Percentiles rank a stretch among this genome's conserved stretches.
Conservation (phyloP, 805 yeast genomes). For the Spathaspora gorwiae region DNA sequence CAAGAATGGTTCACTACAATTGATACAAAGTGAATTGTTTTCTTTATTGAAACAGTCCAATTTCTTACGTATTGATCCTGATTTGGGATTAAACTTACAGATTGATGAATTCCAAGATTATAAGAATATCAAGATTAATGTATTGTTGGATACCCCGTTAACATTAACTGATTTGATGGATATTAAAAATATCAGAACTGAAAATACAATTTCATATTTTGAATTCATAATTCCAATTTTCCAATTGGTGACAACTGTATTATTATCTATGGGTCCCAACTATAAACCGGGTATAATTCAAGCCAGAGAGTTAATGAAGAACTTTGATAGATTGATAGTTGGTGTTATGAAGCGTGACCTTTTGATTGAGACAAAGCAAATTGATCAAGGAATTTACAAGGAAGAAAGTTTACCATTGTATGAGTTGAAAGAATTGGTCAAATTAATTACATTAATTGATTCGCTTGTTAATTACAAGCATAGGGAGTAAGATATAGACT, state of each 20-base stretch:
- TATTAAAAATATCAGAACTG: conserved; percentile 7
- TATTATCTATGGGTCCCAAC: conserved; percentile 74
- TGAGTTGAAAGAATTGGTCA: conserved; percentile 50
- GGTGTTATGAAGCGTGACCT: conserved; percentile 62
- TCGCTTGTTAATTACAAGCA: conserved; percentile 27
- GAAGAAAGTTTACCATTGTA: conserved; percentile 24
- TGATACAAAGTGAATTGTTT: conserved; percentile 72
- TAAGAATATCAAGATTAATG: conserved; percentile 36
- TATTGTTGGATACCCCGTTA: conserved; percentile 52
- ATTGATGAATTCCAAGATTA: conserved; percentile 15
- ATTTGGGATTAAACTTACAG: conserved; percentile 59
- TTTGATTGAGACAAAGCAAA: conserved; percentile 22
- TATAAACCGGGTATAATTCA: conserved; percentile 55
- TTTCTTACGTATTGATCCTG: conserved; percentile 70
- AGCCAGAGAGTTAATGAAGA: conserved; percentile 47
- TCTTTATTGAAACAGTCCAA: conserved; percentile 51
- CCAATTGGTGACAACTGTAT: conserved; percentile 62
- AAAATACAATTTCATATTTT: conserved; percentile 45
- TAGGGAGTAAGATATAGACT: no score
- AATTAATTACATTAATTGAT: conserved; percentile 50
- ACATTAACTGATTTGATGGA: conserved; percentile 12
- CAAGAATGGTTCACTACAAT: conserved; percentile 69
- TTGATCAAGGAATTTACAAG: conserved; percentile 9
- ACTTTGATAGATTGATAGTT: conserved; percentile 51
- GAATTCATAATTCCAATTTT: conserved; percentile 71